These are phyloP conservation scores for Gossypium davidsonii DNA, from an alignment of 441 rosid genomes.

Conservation along the genomic window DNA sequence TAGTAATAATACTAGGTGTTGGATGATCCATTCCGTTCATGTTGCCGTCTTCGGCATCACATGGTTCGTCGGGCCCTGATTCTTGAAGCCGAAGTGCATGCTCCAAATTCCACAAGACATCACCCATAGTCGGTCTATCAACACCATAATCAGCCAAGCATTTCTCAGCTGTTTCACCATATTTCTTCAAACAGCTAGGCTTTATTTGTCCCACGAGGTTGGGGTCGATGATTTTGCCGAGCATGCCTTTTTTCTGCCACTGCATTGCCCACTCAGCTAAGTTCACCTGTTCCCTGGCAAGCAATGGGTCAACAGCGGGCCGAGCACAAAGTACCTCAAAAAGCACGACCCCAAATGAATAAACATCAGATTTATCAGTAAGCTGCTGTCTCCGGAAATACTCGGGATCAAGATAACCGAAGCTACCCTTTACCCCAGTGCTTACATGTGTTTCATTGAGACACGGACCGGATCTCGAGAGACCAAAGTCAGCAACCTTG, in stretches of 20 bases:
- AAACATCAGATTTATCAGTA: conserved; percentile 85
- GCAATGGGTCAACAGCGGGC: conserved; percentile 82
- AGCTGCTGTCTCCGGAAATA: conserved; percentile 85
- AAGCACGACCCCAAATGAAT: conserved; percentile 78
- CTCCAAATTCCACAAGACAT: conserved; percentile 86
- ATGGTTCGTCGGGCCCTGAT: conserved; percentile 38
- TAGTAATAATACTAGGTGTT: conserved; percentile 8
- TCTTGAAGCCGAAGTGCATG: conserved; percentile 66
- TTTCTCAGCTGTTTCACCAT: conserved; percentile 86
- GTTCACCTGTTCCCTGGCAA: conserved; percentile 74
- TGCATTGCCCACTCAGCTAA: conserved; percentile 90
- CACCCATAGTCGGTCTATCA: conserved; percentile 86
- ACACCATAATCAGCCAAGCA: conserved; percentile 89
- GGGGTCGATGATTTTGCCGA: conserved; percentile 56
- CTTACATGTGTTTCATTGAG: conserved; percentile 82
- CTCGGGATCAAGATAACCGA: conserved; percentile 92
- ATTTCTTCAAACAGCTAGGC: conserved; percentile 59
- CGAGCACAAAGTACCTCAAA: conserved; percentile 83
- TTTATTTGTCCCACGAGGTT: conserved; percentile 54
- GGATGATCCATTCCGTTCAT: conserved; percentile 8
- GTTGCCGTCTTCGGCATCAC: conserved; percentile 19
- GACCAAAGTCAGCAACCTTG: conserved; percentile 94
- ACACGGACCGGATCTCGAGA: conserved; percentile 84
- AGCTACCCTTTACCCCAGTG: conserved; percentile 88
- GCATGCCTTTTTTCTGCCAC: conserved; percentile 82